Percentiles rank a stretch among this genome's conserved stretches.
phyloP scores from a whole-genome alignment of 2,329 filamentous ascomycete species.

The Penicillium sp. region DNA sequence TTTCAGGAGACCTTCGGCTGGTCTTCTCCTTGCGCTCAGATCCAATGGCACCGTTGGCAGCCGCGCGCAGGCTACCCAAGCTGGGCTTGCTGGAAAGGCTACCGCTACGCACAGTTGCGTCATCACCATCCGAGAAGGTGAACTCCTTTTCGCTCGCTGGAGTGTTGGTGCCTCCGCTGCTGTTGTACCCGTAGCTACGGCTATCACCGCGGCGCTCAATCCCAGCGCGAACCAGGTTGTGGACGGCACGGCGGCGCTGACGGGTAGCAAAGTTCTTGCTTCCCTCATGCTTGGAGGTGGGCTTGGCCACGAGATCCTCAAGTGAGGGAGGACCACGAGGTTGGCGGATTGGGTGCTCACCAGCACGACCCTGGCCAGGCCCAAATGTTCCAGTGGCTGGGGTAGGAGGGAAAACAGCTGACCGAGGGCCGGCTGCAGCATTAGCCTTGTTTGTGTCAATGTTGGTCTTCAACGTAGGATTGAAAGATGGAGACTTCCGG shows the following conservation, averaged over 20 bases:
- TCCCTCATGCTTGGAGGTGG: conserved; percentile 88
- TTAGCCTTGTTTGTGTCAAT: conserved; percentile 53
- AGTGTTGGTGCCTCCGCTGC: conserved; percentile 73
- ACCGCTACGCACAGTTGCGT: conserved; percentile 71
- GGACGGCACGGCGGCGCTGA: conserved; percentile 85
- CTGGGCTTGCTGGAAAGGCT: conserved; percentile 77
- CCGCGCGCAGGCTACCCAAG: conserved; percentile 73
- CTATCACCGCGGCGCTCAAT: conserved; percentile 76
- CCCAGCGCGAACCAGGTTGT: conserved; percentile 87
- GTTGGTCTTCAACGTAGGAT: conserved; percentile 48
- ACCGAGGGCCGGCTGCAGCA: conserved; percentile 68
- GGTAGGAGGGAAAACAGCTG: conserved; percentile 75
- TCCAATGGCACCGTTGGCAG: conserved; percentile 80
- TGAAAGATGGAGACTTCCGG: conserved; percentile 81
- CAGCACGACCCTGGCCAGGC: conserved; percentile 86
- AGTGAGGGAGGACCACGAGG: conserved; percentile 88
- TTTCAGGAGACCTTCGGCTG: conserved; percentile 54
- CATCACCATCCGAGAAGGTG: conserved; percentile 73
- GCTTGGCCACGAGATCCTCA: conserved; percentile 86
- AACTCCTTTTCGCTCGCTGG: conserved; percentile 81
- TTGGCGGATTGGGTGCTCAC: conserved; percentile 91
- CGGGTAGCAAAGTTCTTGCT: conserved; percentile 96
- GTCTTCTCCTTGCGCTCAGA: conserved; percentile 76
- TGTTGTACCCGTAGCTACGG: conserved; percentile 65
- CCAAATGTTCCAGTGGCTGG: conserved; percentile 84